These are phyloP conservation scores for Phytopythium mirpurense DNA, from an alignment of 352 stramenopile species.

Conservation along the genomic window DNA sequence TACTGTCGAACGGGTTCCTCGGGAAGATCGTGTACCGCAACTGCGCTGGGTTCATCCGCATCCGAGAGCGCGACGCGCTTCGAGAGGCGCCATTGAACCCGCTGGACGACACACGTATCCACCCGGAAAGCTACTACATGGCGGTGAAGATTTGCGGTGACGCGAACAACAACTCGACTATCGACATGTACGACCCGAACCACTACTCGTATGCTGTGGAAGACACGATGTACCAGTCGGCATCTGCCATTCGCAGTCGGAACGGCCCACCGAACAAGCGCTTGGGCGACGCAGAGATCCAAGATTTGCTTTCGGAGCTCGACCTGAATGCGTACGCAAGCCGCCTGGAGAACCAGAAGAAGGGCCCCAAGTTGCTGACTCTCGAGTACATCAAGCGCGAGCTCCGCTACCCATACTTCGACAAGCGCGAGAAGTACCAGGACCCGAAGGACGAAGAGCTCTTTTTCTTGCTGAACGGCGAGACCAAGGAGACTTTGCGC, in stretches of 20 bases:
- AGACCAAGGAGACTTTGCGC: constrained; percentile 75
- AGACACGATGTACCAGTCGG: constrained; percentile 90
- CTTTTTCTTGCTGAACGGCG: constrained; percentile 83
- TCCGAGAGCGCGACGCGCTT: constrained; percentile 80
- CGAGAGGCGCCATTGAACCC: constrained; percentile 83
- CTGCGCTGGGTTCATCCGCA: constrained; percentile 82
- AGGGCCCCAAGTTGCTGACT: constrained; percentile 81
- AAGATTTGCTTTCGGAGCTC: constrained; percentile 82
- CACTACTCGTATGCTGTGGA: constrained; percentile 89
- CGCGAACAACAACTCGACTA: constrained; percentile 89
- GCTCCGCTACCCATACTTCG: constrained; percentile 87
- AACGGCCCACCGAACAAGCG: constrained; percentile 49
- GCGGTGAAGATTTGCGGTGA: constrained; percentile 89
- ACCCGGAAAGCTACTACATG: constrained; percentile 91
- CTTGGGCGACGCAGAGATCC: constrained; percentile 74
- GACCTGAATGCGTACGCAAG: constrained; percentile 84
- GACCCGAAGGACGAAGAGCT: constrained; percentile 81
- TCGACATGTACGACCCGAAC: constrained; percentile 89
- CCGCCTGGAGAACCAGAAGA: constrained; percentile 86
- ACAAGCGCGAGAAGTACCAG: constrained; percentile 83
- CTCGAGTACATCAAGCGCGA: constrained; percentile 89
- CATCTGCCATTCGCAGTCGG: constrained; percentile 70
- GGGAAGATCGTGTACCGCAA: constrained; percentile 88
- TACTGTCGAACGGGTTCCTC: constrained; percentile 79
- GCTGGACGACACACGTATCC: constrained; percentile 84